A percentile compares a stretch with the other conserved stretches of the same genome.
Conservation (phyloP, 495 filamentous ascomycete genomes). For the Penicillium subrubescens region DNA sequence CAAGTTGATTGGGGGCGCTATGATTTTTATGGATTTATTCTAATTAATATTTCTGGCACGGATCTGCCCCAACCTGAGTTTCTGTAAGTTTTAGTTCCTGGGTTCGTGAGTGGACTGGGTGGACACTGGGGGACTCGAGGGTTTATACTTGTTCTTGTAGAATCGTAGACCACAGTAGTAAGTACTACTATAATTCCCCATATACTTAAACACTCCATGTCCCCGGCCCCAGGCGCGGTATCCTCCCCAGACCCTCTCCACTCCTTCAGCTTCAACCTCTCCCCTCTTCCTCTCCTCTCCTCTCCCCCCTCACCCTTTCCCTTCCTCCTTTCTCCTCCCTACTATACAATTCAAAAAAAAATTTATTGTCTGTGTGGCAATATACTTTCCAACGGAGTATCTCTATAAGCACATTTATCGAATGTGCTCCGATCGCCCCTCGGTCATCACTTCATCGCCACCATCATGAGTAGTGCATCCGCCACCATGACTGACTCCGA, state of each 20-base stretch:
- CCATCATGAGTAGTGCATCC: constrained; percentile 31
- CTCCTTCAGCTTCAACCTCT: constrained; percentile 19
- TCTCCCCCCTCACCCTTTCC: constrained; percentile 5
- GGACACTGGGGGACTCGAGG: background rate
- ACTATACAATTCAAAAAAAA: background rate
- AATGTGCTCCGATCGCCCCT: constrained; percentile 25
- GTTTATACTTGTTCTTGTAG: constrained; percentile 1
- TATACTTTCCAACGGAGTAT: constrained; percentile 2
- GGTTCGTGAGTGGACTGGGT: constrained; percentile 2
- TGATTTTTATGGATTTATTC: too few relatives aligned
- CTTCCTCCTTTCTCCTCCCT: constrained; percentile 2
- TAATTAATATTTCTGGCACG: background rate
- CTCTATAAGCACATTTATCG: constrained; percentile 10
- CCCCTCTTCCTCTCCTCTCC: constrained; percentile 6
- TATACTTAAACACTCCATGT: constrained; percentile 27
- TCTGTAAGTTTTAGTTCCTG: constrained; percentile 6
- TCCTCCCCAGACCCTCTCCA: constrained; percentile 29
- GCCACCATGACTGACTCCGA: constrained; percentile 39
- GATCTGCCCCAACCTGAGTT: constrained; percentile 20
- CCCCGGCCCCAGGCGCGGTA: constrained; percentile 20
- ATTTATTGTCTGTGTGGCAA: constrained; percentile 4
- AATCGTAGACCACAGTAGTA: too few relatives aligned
- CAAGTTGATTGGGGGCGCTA: background rate
- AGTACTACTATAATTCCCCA: constrained; percentile 1
- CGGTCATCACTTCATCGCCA: constrained; percentile 5